These are phyloP conservation scores for Rhamnella rubrinervis DNA, from an alignment of 331 rosid species.

Conservation along the genomic window DNA sequence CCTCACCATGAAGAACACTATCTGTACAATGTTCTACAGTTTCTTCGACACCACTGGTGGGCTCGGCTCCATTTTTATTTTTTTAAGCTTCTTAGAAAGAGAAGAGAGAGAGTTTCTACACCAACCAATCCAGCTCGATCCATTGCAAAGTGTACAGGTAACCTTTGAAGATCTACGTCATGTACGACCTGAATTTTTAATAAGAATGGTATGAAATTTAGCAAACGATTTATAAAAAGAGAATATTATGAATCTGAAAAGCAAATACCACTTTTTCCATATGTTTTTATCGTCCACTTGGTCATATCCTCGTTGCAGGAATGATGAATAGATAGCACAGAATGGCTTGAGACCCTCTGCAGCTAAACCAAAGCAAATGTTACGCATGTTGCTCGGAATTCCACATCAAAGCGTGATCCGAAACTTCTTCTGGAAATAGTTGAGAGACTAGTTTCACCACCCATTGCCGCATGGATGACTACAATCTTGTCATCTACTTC, in stretches of 20 bases:
- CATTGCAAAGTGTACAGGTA: conserved; percentile 87
- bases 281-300: conserved; percentile 48
- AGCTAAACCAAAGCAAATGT: conserved; percentile 92
- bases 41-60: conserved; percentile 55
- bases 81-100: neutral
- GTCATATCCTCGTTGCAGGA: conserved; percentile 89
- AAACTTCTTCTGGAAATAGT: conserved; percentile 75
- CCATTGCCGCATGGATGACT: conserved; percentile 95
- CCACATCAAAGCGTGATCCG: conserved; percentile 86
- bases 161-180: conserved; percentile 87
- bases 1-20: conserved; percentile 55
- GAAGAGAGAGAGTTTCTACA: neutral
- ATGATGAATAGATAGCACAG: conserved; percentile 77
- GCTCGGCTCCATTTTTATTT: conserved; percentile 65
- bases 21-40: conserved; percentile 54
- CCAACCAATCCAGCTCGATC: conserved; percentile 96
- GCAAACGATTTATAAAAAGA: neutral
- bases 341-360: conserved; percentile 92
- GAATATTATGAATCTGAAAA: neutral
- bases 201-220: conserved; percentile 2
- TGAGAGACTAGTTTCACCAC: conserved; percentile 78
- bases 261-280: neutral
- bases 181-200: conserved; percentile 57
- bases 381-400: conserved; percentile 95
- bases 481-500: conserved; percentile 67